phyloP scores from a whole-genome alignment of 2,329 filamentous ascomycete species.

The Blastomyces silverae region DNA sequence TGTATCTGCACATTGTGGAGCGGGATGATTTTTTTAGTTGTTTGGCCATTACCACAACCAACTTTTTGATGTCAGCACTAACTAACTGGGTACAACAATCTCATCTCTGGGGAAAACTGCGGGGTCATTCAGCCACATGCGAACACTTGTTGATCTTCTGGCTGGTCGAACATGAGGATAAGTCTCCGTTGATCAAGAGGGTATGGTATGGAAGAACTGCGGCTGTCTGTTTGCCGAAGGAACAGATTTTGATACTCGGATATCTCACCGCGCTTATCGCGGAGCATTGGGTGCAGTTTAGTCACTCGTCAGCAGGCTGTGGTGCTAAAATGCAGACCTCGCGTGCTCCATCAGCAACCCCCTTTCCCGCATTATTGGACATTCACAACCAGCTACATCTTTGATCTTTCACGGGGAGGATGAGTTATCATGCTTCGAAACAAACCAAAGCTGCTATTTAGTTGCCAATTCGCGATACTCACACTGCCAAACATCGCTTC shows the following conservation, averaged over 20 bases:
- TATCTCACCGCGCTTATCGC: background rate
- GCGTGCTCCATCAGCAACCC: background rate
- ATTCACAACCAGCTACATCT: too few relatives aligned
- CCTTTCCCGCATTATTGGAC: too few relatives aligned
- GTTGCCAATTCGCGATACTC: background rate
- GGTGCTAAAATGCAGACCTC: too few relatives aligned
- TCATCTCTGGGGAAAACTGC: background rate
- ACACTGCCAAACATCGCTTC: background rate
- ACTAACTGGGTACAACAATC: background rate
- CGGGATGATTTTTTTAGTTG: background rate
- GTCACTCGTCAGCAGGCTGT: background rate
- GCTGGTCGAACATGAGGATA: background rate
- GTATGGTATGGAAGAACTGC: background rate
- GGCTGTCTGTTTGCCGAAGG: background rate
- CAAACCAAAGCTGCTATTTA: background rate
- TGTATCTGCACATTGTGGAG: background rate
- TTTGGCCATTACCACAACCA: background rate
- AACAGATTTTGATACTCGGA: background rate
- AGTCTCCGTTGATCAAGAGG: background rate
- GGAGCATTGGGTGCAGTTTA: background rate
- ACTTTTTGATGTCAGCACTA: background rate
- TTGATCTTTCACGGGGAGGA: background rate
- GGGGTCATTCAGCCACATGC: background rate
- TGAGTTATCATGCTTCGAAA: background rate
- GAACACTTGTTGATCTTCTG: background rate